These are phyloP conservation scores for Neocatenulostroma microsporum DNA, from an alignment of 2,329 filamentous ascomycete genomes.

Conservation along the genomic window DNA sequence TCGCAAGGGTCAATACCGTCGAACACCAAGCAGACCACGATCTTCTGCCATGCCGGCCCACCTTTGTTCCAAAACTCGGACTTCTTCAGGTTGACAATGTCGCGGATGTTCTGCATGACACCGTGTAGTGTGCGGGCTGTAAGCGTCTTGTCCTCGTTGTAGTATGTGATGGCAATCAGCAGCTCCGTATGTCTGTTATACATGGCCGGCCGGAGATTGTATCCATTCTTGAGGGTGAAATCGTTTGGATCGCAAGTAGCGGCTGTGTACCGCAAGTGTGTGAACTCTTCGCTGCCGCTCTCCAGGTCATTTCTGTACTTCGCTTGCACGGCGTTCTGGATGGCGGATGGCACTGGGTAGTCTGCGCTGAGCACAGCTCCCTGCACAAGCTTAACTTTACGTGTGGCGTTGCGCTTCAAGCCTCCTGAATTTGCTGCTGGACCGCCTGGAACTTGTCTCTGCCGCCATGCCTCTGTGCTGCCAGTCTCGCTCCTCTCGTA, in stretches of 20 bases:
- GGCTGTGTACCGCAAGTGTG: conserved; percentile 97
- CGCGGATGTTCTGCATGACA: conserved; percentile 98
- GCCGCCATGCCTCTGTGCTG: conserved; percentile 66
- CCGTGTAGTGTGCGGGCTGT: conserved; percentile 88
- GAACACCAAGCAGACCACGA: conserved; percentile 93
- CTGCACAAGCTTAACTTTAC: conserved; percentile 97
- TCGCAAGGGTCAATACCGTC: conserved; percentile 97
- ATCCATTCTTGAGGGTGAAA: conserved; percentile 97
- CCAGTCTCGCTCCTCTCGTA: conserved; percentile 59
- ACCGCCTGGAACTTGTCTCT: conserved; percentile 53
- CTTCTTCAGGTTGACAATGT: conserved; percentile 98
- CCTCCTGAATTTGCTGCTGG: conserved; percentile 55
- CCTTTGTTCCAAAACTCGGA: conserved; percentile 99
- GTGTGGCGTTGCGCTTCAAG: conserved; percentile 85
- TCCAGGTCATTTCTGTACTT: conserved; percentile 86
- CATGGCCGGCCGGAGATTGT: conserved; percentile 95
- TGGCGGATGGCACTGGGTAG: conserved; percentile 93
- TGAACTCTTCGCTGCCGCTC: conserved; percentile 90
- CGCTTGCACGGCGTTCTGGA: conserved; percentile 90
- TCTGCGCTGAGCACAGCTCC: conserved; percentile 94
- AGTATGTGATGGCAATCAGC: conserved; percentile 96
- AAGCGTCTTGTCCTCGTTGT: conserved; percentile 96
- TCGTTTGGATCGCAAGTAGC: conserved; percentile 98
- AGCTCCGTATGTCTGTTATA: conserved; percentile 98
- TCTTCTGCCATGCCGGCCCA: conserved; percentile 98